Evolutionary conservation across 352 stramenopile genomes (phyloP).

Genomic region (Saprolegnia parasitica): DNA sequence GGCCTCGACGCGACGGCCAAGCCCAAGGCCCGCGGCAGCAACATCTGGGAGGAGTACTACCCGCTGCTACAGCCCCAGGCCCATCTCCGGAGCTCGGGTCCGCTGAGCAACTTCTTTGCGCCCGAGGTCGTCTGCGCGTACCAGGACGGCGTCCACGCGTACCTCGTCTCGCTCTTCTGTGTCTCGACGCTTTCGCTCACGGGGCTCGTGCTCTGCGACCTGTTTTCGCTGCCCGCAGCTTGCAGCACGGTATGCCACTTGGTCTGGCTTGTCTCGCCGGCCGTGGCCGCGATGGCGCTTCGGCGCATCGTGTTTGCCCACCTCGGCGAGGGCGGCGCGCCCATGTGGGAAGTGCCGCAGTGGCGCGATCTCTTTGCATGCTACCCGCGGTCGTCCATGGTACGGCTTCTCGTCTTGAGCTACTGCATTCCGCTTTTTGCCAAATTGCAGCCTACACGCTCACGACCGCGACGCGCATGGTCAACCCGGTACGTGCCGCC

Average conservation of each 20-base stretch:
- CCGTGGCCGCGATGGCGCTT: constrained; percentile 62
- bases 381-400: constrained; percentile 69
- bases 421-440: constrained; percentile 79
- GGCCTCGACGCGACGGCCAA: background rate
- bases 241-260: constrained; percentile 53
- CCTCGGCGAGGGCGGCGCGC: constrained; percentile 48
- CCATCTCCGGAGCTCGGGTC: constrained; percentile 42
- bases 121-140: constrained; percentile 81
- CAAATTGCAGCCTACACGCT: constrained; percentile 82
- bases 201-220: constrained; percentile 77
- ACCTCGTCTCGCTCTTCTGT: constrained; percentile 67
- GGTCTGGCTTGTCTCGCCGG: constrained; percentile 73
- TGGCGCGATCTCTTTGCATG: constrained; percentile 78
- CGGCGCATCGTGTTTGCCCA: constrained; percentile 66
- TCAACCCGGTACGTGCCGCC: constrained; percentile 62
- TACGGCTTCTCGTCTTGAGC: constrained; percentile 70
- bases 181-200: constrained; percentile 78
- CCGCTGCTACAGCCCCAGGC: constrained; percentile 83
- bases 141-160: constrained; percentile 73
- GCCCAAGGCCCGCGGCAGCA: constrained; percentile 7
- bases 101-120: constrained; percentile 86
- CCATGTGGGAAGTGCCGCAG: constrained; percentile 80
- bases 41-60: constrained; percentile 87
- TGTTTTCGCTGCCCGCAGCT: constrained; percentile 57
- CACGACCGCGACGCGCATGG: constrained; percentile 79